Conservation (phyloP, 2,329 filamentous ascomycete genomes). For the Rutstroemia sp. region DNA sequence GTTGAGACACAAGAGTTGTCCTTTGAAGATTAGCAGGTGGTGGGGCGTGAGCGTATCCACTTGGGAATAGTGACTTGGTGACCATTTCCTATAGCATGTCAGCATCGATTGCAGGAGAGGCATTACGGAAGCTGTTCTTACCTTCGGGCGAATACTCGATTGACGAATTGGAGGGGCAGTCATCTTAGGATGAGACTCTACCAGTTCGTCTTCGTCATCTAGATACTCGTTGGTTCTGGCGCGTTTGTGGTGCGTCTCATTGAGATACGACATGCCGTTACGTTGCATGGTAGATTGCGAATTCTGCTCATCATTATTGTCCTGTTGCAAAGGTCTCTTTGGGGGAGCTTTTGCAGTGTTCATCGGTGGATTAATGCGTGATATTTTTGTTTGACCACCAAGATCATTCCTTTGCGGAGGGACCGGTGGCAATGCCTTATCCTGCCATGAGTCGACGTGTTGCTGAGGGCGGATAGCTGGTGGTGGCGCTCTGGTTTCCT, state of each 20-base stretch:
- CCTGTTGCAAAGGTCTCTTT: conserved; percentile 67
- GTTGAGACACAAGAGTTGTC: conserved; percentile 57
- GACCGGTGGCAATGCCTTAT: conserved; percentile 27
- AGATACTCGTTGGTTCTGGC: conserved; percentile 69
- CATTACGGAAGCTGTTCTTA: conserved; percentile 28
- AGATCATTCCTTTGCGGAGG: conserved; percentile 23
- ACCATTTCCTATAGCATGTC: conserved; percentile 46
- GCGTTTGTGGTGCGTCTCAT: conserved; percentile 61
- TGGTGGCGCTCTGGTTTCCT: conserved; percentile 55
- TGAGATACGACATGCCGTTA: conserved; percentile 52
- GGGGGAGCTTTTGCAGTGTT: conserved; percentile 62
- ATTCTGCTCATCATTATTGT: conserved; percentile 47
- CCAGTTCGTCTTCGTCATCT: conserved; percentile 55
- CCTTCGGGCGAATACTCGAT: conserved; percentile 51
- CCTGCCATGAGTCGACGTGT: conserved; percentile 29
- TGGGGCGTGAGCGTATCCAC: conserved; percentile 54
- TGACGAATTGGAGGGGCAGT: conserved; percentile 83
- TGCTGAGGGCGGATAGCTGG: conserved; percentile 50
- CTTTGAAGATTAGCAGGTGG: conserved; percentile 39
- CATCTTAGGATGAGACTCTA: conserved; percentile 54
- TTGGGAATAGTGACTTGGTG: conserved; percentile 51
- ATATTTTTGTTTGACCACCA: conserved; percentile 30
- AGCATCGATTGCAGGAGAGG: conserved; percentile 23
- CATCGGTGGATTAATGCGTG: conserved; percentile 49
- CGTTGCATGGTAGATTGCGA: conserved; percentile 42